Conservation (phyloP, 106 monocot species). For the Allium sativum region DNA sequence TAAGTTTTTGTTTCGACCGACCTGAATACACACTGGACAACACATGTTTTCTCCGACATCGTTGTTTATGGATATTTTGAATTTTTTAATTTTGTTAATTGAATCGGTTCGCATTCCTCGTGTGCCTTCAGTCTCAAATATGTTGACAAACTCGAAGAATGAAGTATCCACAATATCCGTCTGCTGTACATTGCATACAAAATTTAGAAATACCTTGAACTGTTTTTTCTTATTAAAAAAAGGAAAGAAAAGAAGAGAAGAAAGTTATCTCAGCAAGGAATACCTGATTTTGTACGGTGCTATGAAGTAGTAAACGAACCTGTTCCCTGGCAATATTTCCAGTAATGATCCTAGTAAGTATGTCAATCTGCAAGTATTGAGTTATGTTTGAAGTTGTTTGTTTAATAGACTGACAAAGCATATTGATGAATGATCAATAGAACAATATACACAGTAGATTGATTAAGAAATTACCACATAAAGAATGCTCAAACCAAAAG, state of each 20-base stretch:
- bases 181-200: constrained; percentile 15
- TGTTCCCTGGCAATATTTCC: constrained; percentile 21
- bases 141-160: constrained; percentile 15
- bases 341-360: constrained; percentile 52
- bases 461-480: constrained; percentile 18
- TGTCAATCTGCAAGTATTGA: constrained; percentile 35
- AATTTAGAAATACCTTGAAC: too few species aligned
- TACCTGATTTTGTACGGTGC: constrained; percentile 79
- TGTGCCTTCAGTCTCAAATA: constrained; percentile 45
- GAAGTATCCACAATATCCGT: constrained; percentile 48
- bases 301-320: constrained; percentile 66
- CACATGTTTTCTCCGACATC: constrained; percentile 7
- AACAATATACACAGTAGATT: too few species aligned
- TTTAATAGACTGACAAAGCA: too few species aligned
- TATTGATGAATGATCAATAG: too few species aligned
- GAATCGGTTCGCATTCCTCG: constrained; percentile 43
- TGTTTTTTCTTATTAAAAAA: too few species aligned
- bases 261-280: not conserved
- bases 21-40: constrained; percentile 68
- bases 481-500: constrained; percentile 21
- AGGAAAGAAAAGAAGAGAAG: too few species aligned
- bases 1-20: not conserved
- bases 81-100: constrained; percentile 40
- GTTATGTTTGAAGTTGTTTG: too few species aligned
- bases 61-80: constrained; percentile 28